phyloP scores from a whole-genome alignment of 2,329 filamentous ascomycete genomes.

The Calonectria pseudoturangicola region DNA sequence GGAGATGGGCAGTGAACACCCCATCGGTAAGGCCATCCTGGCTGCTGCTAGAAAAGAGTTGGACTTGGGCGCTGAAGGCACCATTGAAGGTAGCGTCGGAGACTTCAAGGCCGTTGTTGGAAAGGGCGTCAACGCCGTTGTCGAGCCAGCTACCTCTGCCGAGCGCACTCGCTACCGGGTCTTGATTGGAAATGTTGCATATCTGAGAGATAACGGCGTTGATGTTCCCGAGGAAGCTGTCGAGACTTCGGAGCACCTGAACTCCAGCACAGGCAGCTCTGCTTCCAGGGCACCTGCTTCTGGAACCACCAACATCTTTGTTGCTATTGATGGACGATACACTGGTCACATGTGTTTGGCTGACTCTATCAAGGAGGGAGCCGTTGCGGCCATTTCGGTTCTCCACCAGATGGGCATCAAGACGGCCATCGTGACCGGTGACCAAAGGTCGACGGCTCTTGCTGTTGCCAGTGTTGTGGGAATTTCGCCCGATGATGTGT shows the following conservation, averaged over 20 bases:
- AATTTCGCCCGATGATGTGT: conserved; percentile 84
- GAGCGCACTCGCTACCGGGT: conserved; percentile 84
- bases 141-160: conserved; percentile 83
- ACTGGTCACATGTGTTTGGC: conserved; percentile 88
- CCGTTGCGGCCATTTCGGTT: conserved; percentile 86
- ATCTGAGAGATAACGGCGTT: conserved; percentile 83
- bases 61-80: conserved; percentile 80
- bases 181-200: conserved; percentile 88
- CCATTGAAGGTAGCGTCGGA: conserved; percentile 87
- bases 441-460: conserved; percentile 88
- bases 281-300: conserved; percentile 65
- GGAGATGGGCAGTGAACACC: conserved; percentile 96
- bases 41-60: conserved; percentile 84
- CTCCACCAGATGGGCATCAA: conserved; percentile 90
- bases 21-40: conserved; percentile 92
- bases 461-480: conserved; percentile 89
- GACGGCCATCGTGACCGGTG: conserved; percentile 94
- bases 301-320: conserved; percentile 92
- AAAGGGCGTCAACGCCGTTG: conserved; percentile 86
- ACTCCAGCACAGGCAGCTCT: conserved; percentile 64
- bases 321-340: conserved; percentile 88
- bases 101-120: conserved; percentile 91
- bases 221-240: conserved; percentile 78
- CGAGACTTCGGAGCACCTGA: conserved; percentile 76
- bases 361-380: conserved; percentile 93